Evolutionary conservation across 805 yeast species (phyloP), one percentile per base, ranked within the genome.

Genomic region (Priceomyces carsonii): DNA sequence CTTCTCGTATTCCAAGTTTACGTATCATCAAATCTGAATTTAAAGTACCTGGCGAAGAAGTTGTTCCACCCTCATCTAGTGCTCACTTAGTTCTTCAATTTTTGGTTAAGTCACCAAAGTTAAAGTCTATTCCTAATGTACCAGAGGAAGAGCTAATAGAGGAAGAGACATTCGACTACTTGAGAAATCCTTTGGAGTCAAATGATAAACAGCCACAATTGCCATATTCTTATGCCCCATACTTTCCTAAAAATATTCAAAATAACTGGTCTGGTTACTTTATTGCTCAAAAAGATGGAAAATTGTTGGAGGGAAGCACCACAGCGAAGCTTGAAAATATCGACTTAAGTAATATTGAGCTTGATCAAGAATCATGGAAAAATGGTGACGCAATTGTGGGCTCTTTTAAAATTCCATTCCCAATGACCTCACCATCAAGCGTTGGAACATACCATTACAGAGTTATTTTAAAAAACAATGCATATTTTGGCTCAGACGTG

Each of bases 31-130:
- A 75, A 33, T 82, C 95, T 27, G 78, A 76, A 39, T 88, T 88
- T 63, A 73, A 75, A 43, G 96, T 91, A 27, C 91, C 96, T 3
- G 98, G 98, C 21, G 97, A 90, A 66, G 55, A 61, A 10, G 80
- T 85, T 18, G 78, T 89, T 0, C 83, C 96, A 18, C 71, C 75
- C 17, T 36, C 45, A 32, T 78, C 97, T 2, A 74, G 75, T 32
- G 80, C 87, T 6, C 90, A 87, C 59, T 66, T 95, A 40, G 80
- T 79, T 19, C 45, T 93, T 16, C 88, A 90, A 59, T 82, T 85
- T 39, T 59, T 86, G 28, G 77, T 88, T 25, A 80, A 82, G 48
- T 85, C 95, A 2, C 80, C 91, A 5, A 73, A 72, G 25, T 84
- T 80, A 41, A 82, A 82, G 52, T 66, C 76, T n/a, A 61, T 66